These are phyloP conservation scores for Pyrenophora graminea DNA, from an alignment of 2,329 filamentous ascomycete species.

Conservation along the genomic window DNA sequence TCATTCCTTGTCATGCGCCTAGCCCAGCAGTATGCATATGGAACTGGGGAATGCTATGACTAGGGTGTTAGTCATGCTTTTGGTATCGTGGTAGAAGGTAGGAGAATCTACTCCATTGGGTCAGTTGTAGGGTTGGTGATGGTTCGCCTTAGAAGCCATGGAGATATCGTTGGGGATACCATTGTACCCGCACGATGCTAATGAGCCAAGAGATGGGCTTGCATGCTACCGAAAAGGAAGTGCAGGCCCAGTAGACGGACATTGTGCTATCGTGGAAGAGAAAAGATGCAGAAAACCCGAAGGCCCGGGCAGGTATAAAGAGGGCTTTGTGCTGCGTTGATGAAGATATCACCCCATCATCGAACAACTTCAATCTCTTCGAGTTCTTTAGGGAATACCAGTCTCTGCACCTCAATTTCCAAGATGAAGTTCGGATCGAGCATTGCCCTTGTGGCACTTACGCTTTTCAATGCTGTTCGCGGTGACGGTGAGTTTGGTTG, in stretches of 20 bases:
- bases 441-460: slow-evolving; percentile 33
- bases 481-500: slow-evolving; percentile 32
- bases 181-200: not conserved
- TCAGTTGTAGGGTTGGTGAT: slow-evolving; percentile 3
- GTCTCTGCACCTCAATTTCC: slow-evolving; percentile 3
- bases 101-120: not conserved
- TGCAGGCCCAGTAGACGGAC: not conserved
- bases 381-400: slow-evolving; percentile 3
- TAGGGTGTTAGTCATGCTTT: slow-evolving; percentile 21
- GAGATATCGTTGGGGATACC: not conserved
- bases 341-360: slow-evolving; percentile 19
- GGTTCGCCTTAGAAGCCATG: slow-evolving; percentile 7
- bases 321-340: slow-evolving; percentile 11
- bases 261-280: not conserved
- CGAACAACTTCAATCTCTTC: slow-evolving; percentile 14
- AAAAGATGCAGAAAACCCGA: not conserved
- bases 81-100: slow-evolving; percentile 5
- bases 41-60: not conserved
- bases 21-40: not conserved
- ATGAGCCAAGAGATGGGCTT: slow-evolving; percentile 2
- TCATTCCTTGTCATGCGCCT: slow-evolving; percentile 1
- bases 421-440: slow-evolving; percentile 41
- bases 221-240: not conserved
- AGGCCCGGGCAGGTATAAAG: slow-evolving; percentile 30
- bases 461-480: slow-evolving; percentile 36